Percentiles rank a stretch among this genome's conserved stretches.
phyloP scores from a whole-genome alignment of 2,329 filamentous ascomycete genomes.

The Hymenoscyphus scutula region DNA sequence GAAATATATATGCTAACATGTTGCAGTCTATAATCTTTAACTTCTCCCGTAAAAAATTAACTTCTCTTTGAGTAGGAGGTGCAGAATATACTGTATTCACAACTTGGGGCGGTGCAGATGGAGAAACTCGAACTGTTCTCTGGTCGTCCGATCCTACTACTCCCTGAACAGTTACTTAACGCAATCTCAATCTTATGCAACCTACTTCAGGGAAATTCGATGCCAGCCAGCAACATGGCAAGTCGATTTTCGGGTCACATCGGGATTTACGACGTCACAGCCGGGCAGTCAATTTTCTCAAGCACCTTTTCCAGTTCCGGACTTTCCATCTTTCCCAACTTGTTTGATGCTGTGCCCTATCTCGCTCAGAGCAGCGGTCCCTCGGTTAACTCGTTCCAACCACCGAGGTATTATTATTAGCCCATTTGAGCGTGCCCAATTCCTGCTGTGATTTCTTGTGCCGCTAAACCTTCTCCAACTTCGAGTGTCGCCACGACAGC shows the following conservation, averaged over 20 bases:
- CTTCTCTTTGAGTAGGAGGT: background rate
- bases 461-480: background rate
- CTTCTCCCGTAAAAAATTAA: background rate
- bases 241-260: conserved; percentile 36
- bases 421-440: background rate
- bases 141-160: conserved; percentile 38
- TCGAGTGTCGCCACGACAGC: background rate
- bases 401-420: background rate
- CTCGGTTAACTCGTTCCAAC: background rate
- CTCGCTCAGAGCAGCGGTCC: background rate
- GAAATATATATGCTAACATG: no score
- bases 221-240: conserved; percentile 41
- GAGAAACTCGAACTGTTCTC: conserved; percentile 32
- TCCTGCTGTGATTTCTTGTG: background rate
- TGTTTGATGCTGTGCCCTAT: background rate
- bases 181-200: conserved; percentile 32
- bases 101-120: conserved; percentile 35
- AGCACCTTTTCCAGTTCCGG: background rate
- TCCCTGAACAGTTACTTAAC: conserved; percentile 39
- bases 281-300: background rate
- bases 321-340: background rate
- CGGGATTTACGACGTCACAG: conserved; percentile 2
- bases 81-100: conserved; percentile 41
- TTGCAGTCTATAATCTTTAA: background rate
- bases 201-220: conserved; percentile 18